These are phyloP conservation scores for Dactylis glomerata DNA, from an alignment of 176 grass and related monocot species.

Conservation along the genomic window DNA sequence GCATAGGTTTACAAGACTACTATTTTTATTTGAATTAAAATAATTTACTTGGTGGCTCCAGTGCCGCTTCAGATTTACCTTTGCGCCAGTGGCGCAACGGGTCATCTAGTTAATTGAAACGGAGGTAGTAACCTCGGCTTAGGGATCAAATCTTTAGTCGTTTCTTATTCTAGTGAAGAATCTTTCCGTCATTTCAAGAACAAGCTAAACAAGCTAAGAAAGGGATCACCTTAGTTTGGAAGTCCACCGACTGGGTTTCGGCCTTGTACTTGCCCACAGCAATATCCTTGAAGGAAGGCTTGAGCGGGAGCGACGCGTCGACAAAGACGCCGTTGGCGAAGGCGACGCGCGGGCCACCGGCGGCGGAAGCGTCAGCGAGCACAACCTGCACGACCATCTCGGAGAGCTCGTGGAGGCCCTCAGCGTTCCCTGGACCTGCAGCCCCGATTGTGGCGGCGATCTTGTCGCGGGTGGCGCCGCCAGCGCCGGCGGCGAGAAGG, in stretches of 20 bases:
- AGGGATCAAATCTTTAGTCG: no score
- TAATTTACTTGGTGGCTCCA: no score
- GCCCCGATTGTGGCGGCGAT: constrained; percentile 38
- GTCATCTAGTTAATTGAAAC: no score
- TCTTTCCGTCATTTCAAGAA: no score
- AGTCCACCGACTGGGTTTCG: constrained; percentile 47
- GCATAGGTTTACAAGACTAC: no score
- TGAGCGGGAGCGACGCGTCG: constrained; percentile 46
- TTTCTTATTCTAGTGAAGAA: no score
- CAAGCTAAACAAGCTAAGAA: no score
- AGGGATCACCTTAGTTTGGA: constrained; percentile 28
- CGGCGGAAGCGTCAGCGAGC: constrained; percentile 59
- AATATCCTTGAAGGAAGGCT: constrained; percentile 40
- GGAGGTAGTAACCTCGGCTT: no score
- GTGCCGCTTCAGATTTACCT: no score
- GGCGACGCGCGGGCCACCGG: constrained; percentile 53
- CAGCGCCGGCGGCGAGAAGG: constrained; percentile 57
- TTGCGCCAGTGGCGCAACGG: no score
- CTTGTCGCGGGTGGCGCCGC: constrained; percentile 55
- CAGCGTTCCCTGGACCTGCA: neutral
- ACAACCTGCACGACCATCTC: constrained; percentile 68
- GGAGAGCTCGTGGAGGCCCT: constrained; percentile 45
- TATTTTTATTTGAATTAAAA: no score
- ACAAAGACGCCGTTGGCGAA: constrained; percentile 61
- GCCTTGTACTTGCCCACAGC: constrained; percentile 45